Percentiles rank a stretch among this genome's conserved stretches.
These are phyloP conservation scores for Aspergillus ellipticus DNA, from an alignment of 495 filamentous ascomycete genomes.

Conservation along the genomic window DNA sequence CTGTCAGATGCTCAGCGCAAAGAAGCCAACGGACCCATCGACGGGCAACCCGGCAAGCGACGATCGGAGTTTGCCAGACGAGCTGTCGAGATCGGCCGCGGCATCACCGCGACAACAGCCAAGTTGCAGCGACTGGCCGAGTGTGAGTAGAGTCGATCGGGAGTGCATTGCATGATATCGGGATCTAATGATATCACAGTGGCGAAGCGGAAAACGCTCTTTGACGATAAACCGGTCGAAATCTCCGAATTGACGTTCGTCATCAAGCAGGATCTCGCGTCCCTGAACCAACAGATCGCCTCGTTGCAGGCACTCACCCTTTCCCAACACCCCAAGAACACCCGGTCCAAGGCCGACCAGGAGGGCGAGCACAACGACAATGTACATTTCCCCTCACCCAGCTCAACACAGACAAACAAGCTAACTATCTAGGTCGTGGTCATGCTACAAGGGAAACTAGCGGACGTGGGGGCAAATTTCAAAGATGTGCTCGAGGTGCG, in stretches of 20 bases:
- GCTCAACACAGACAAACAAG: neutral
- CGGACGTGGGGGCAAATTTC: slow-evolving; percentile 91
- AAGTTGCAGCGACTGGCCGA: slow-evolving; percentile 91
- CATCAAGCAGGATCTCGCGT: slow-evolving; percentile 95
- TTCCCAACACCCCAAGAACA: slow-evolving; percentile 65
- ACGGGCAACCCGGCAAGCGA: slow-evolving; percentile 38
- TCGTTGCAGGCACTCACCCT: slow-evolving; percentile 68
- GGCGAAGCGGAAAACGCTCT: slow-evolving; percentile 93
- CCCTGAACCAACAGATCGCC: slow-evolving; percentile 82
- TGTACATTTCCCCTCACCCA: slow-evolving; percentile 34
- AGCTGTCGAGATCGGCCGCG: slow-evolving; percentile 85
- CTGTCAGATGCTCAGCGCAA: slow-evolving; percentile 68
- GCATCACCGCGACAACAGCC: slow-evolving; percentile 86
- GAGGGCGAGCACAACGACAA: slow-evolving; percentile 98
- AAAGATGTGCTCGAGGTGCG: slow-evolving; percentile 96
- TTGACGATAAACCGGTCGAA: slow-evolving; percentile 93
- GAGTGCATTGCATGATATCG: neutral
- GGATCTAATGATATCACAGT: slow-evolving; percentile 45
- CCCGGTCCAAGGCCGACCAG: slow-evolving; percentile 58
- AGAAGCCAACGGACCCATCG: slow-evolving; percentile 62
- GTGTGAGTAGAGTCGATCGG: slow-evolving; percentile 45
- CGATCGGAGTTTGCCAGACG: slow-evolving; percentile 84
- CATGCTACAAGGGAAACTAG: slow-evolving; percentile 87
- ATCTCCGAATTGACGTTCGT: slow-evolving; percentile 94
- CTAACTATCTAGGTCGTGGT: slow-evolving; percentile 63